Evolutionary conservation across 352 stramenopile genomes (phyloP), one percentile per base, ranked within the genome.

Genomic region (Discostella stelligera): DNA sequence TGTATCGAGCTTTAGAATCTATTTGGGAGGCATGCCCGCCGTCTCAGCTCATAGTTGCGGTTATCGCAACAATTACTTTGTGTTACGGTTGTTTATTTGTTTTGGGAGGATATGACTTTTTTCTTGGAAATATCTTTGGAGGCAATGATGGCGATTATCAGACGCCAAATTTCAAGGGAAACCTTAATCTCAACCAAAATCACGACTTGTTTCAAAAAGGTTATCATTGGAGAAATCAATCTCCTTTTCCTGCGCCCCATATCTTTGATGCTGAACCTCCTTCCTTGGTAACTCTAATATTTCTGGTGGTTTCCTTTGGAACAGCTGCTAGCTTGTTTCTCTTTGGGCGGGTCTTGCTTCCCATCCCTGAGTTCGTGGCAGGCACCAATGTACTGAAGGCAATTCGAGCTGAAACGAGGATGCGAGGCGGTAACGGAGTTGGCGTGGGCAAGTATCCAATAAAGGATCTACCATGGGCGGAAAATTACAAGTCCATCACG

Each of bases 311-410:
- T 32, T 65, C 63, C 4, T 71, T 83, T 56, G 75, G 66, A 39
- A 82, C 74, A 53, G 63, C 68, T 7, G 20, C 49, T 13, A 80
- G 68, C 54, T 37, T 83, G 2, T 32, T 86, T 2, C 48, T 83
- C 6, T 91, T 81, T 69, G 83, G 81, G 48, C 53, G 83, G 50
- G 32, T 91, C 3, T 62, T 90, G n/a, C 69, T 87, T 44, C 86
- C 86, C 1, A 82, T 90, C 49, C 79, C 82, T 21, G 84, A 90
- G 63, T 78, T 90, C 39, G 80, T 89, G 2, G 84, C 82, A 18
- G 84, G 86, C 11, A 79, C 66, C 16, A 87, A 86, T 68, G 82
- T 87, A 3, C 60, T 88, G 25, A 87, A 85, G 32, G 72, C 73
- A 18, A 58, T 88, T 25, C 67, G 82, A 37, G 79, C 74, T 11